Evolutionary conservation across 768 basidiomycete species (phyloP), one percentile per base, ranked within the genome.

Genomic region (Dendrothele bispora): DNA sequence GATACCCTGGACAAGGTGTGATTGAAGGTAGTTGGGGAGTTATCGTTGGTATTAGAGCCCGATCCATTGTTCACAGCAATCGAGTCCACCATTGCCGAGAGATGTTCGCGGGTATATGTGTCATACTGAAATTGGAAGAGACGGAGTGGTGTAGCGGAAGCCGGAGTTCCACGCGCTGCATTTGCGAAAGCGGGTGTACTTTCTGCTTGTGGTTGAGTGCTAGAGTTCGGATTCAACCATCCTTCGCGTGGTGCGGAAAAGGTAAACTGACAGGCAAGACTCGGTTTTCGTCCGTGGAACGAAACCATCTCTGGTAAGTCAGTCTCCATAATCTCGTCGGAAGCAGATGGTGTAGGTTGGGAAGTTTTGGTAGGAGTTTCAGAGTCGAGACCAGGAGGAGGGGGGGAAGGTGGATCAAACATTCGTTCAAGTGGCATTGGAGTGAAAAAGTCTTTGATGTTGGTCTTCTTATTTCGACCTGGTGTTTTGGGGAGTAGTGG

Each of bases 41-140:
- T 69, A 4, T 66, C 75, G 7, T 63, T 71, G 2, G 57, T 59
- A 28, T 65, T 70, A n/a, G 74, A 69, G 1, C 71, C 74, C 24
- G 88, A 85, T 0, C 82, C 80, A 0, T 84, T 82, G 53, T 87
- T 84, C 32, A 87, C 71, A n/a, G 91, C 93, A 51, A 98, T 95
- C 2, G 92, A 91, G 55, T 97, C 95, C 2, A 95, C 93, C 68
- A 98, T 80, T 0, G 90, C 92, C 2, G 91, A 92, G 35, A 98
- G 80, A 61, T 97, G 92, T 18, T 95, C 90, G 36, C 93, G 82
- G 1, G 95, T 99, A 61, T 90, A 95, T 0, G 95, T 98, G 64
- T 99, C 95, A 60, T 98, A 98, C 54, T 92, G 85, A 43, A 94
- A 89, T 60, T 93, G 88, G 68, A 98, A 98, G 29, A 98, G 76